These are phyloP conservation scores for Moesziomyces aphidis DNA, from an alignment of 1,284 basidiomycete species.

Conservation along the genomic window DNA sequence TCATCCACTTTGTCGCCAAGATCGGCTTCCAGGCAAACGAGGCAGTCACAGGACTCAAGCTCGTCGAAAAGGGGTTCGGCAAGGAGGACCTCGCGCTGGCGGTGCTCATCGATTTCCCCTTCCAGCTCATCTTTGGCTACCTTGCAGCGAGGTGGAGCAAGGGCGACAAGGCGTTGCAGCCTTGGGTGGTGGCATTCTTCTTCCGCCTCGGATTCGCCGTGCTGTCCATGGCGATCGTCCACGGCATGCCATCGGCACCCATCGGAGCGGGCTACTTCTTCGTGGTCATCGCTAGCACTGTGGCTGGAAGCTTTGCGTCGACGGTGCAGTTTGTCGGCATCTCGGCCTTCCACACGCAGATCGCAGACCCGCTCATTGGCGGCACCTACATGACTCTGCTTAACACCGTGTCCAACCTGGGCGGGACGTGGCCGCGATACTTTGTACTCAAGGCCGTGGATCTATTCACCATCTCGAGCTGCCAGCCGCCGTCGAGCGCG, in stretches of 20 bases:
- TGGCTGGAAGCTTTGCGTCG: slow-evolving; percentile 86
- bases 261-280: slow-evolving; percentile 78
- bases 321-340: slow-evolving; percentile 99
- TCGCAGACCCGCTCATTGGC: slow-evolving; percentile 96
- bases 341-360: slow-evolving; percentile 95
- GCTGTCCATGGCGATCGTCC: slow-evolving; percentile 80
- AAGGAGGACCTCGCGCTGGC: slow-evolving; percentile 95
- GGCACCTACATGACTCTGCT: slow-evolving; percentile 76
- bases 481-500: slow-evolving; percentile 39
- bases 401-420: slow-evolving; percentile 96
- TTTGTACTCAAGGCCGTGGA: slow-evolving; percentile 80
- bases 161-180: slow-evolving; percentile 68
- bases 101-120: slow-evolving; percentile 96
- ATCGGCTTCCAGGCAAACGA: slow-evolving; percentile 97
- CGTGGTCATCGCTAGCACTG: slow-evolving; percentile 81
- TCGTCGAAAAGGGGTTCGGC: slow-evolving; percentile 95
- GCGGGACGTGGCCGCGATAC: slow-evolving; percentile 96
- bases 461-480: slow-evolving; percentile 58
- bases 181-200: slow-evolving; percentile 92
- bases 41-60: slow-evolving; percentile 89
- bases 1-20: slow-evolving; percentile 91
- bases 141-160: slow-evolving; percentile 87
- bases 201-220: slow-evolving; percentile 80
- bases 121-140: slow-evolving; percentile 95
- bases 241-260: slow-evolving; percentile 80